phyloP scores from a whole-genome alignment of 805 yeast genomes.

The Candida vartiovaarae region DNA sequence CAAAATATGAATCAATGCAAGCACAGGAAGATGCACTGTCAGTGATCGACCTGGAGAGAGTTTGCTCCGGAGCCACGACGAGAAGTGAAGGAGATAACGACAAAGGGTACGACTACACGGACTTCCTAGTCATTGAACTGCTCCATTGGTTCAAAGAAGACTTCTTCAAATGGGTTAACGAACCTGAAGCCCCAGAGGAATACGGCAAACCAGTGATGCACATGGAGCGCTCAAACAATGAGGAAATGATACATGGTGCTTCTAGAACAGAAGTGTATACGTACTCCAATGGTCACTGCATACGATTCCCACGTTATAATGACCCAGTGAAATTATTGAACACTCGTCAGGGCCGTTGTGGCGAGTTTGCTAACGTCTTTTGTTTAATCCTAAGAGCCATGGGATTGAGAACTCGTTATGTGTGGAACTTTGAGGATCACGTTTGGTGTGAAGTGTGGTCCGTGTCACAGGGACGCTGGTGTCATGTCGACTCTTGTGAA shows the following conservation, averaged over 20 bases:
- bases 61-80: conserved; percentile 54
- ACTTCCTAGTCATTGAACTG: conserved; percentile 49
- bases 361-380: conserved; percentile 92
- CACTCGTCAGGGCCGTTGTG: conserved; percentile 76
- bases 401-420: conserved; percentile 57
- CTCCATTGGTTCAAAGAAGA: conserved; percentile 67
- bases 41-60: conserved; percentile 48
- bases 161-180: conserved; percentile 80
- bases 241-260: conserved; percentile 40
- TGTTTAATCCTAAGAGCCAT: conserved; percentile 61
- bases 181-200: conserved; percentile 56
- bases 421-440: conserved; percentile 91
- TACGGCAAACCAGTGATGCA: conserved; percentile 33
- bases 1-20: conserved; percentile 13
- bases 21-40: conserved; percentile 43
- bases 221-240: conserved; percentile 33
- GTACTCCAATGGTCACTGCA: conserved; percentile 45
- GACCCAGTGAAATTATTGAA: conserved; percentile 54
- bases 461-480: conserved; percentile 54
- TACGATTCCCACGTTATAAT: conserved; percentile 74
- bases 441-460: conserved; percentile 95
- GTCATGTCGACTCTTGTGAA: conserved; percentile 87
- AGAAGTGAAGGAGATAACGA: conserved; percentile 7
- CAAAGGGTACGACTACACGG: conserved; percentile 38
- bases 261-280: conserved; percentile 54